A percentile compares a stretch with the other conserved stretches of the same genome.
These are phyloP conservation scores for Debaryomyces coudertii DNA, from an alignment of 1,139 yeast genomes.

Conservation along the genomic window DNA sequence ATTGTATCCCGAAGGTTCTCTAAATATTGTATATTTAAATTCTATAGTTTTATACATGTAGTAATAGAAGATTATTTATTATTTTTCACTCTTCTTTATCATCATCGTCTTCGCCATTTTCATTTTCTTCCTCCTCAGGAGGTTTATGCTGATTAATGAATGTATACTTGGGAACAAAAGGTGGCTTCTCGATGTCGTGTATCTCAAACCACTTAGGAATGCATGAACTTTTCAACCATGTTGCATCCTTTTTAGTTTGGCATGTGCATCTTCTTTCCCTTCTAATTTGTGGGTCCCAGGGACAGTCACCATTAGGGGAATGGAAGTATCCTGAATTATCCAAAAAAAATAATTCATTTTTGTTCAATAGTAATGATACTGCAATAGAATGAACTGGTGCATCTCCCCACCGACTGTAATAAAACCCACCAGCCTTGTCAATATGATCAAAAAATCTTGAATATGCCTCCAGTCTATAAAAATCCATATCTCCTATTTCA, in stretches of 20 bases:
- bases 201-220: conserved; percentile 26
- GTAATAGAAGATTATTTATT: conserved; percentile 1
- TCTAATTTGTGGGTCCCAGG: conserved; percentile 18
- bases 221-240: conserved; percentile 23
- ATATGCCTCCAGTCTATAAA: conserved; percentile 21
- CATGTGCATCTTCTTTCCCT: conserved; percentile 25
- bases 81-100: conserved; percentile 11
- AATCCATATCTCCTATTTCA: conserved; percentile 25
- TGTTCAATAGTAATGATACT: conserved; percentile 20
- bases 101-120: conserved; percentile 14
- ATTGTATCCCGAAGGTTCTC: neutral
- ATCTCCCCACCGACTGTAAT: conserved; percentile 32
- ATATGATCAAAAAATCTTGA: conserved; percentile 21
- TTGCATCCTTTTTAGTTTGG: conserved; percentile 24
- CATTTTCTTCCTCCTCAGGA: conserved; percentile 9
- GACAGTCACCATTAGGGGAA: conserved; percentile 28
- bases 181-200: conserved; percentile 18
- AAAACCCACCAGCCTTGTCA: conserved; percentile 27
- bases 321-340: conserved; percentile 27
- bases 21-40: neutral
- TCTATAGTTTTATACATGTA: conserved; percentile 4
- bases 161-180: conserved; percentile 15
- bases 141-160: conserved; percentile 19
- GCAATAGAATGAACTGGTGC: conserved; percentile 31
- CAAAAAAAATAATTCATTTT: conserved; percentile 23